Evolutionary conservation across 306 rosid genomes (phyloP).

Genomic region (Corylus americana): DNA sequence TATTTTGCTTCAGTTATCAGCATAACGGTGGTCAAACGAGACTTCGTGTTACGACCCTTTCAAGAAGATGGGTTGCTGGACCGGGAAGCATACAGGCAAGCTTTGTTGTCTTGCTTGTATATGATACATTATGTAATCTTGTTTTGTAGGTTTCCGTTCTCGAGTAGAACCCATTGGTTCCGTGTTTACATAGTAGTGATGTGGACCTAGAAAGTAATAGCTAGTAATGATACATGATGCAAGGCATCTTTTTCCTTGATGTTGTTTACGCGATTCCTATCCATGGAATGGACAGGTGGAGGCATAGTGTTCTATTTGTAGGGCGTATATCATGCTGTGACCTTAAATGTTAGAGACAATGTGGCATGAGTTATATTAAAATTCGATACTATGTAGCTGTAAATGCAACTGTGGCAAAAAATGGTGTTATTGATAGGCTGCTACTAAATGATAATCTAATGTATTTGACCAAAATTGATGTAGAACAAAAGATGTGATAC

Average conservation of each 20-base stretch:
- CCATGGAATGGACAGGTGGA: not conserved
- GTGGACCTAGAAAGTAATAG: not conserved
- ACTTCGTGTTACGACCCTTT: slow-evolving; percentile 91
- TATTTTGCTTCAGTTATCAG: slow-evolving; percentile 85
- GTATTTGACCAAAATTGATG: not conserved
- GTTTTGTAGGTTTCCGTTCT: slow-evolving; percentile 15
- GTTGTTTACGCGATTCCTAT: not conserved
- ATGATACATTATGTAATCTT: slow-evolving; percentile 22
- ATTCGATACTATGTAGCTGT: not conserved
- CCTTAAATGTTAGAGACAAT: no score
- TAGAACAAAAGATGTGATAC: no score
- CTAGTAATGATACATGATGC: not conserved
- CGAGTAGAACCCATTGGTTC: not conserved
- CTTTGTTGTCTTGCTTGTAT: slow-evolving; percentile 32
- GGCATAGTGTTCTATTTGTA: no score
- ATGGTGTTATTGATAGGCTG: not conserved
- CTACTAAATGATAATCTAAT: not conserved
- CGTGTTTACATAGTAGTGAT: not conserved
- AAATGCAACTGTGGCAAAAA: not conserved
- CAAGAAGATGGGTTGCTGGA: slow-evolving; percentile 98
- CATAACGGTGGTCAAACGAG: slow-evolving; percentile 82
- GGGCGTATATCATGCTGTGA: no score
- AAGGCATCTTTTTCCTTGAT: not conserved
- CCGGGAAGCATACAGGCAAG: slow-evolving; percentile 80
- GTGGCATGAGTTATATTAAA: not conserved